Conservation (phyloP, 2,329 filamentous ascomycete species). For the Penicillium sp. region DNA sequence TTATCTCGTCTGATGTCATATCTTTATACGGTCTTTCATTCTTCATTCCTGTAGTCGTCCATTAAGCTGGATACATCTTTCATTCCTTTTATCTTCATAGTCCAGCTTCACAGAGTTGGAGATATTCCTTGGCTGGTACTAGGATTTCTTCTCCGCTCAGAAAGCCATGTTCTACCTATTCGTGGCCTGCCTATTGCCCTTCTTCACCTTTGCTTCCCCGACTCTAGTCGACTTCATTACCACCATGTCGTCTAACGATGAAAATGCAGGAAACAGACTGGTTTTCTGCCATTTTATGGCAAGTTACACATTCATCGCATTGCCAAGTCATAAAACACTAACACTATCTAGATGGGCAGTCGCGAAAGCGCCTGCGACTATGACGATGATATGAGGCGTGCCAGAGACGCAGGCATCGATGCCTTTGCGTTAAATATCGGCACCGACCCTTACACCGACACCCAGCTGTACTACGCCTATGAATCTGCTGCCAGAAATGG, state of each 20-base stretch:
- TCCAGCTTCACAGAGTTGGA: not conserved
- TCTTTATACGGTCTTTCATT: not conserved
- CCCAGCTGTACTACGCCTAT: constrained; percentile 51
- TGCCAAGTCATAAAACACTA: not conserved
- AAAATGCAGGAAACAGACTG: constrained; percentile 22
- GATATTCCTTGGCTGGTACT: constrained; percentile 4
- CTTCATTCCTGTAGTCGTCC: not conserved
- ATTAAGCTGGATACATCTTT: not conserved
- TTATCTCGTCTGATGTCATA: not conserved
- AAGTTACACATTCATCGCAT: not conserved
- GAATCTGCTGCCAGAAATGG: constrained; percentile 46
- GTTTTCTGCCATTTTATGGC: constrained; percentile 50
- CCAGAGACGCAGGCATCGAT: constrained; percentile 46
- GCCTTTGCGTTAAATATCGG: constrained; percentile 54
- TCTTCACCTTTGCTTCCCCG: constrained; percentile 18
- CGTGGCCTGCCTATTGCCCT: constrained; percentile 10
- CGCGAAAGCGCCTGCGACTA: constrained; percentile 46
- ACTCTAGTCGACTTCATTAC: not conserved
- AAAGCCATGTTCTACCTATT: constrained; percentile 8
- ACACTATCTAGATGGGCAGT: constrained; percentile 42
- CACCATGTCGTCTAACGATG: not conserved
- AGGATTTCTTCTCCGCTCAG: constrained; percentile 1
- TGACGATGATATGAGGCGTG: constrained; percentile 48
- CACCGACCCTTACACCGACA: constrained; percentile 42
- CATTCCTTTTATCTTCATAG: not conserved